Conservation (phyloP, 2,329 filamentous ascomycete species). For the Fusarium secorum region DNA sequence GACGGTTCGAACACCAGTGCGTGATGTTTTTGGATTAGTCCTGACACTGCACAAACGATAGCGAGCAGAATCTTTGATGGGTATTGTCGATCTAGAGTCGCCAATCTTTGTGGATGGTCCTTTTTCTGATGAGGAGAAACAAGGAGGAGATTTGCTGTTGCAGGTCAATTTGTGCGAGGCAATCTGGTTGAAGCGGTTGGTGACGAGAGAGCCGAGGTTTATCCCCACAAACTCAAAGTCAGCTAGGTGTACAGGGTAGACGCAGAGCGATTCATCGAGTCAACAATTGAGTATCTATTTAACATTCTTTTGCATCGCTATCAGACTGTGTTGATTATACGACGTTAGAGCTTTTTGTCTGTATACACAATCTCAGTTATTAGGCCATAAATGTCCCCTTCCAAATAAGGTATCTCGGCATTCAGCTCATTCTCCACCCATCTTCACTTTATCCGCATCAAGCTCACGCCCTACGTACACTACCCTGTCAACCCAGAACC, state of each 20-base stretch:
- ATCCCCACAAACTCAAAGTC: not conserved
- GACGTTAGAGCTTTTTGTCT: fast-evolving
- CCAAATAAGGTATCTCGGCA: not conserved
- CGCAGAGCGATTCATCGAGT: not conserved
- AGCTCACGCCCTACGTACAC: not conserved
- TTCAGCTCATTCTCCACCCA: not conserved
- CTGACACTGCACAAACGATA: fast-evolving
- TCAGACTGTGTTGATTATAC: not conserved
- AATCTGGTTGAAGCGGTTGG: not conserved
- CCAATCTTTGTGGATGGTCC: no score
- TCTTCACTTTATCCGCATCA: not conserved
- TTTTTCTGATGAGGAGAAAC: not conserved
- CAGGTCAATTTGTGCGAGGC: not conserved
- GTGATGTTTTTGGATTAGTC: constrained; percentile 19
- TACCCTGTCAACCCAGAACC: not conserved
- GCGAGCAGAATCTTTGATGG: not conserved
- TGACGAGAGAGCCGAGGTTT: not conserved
- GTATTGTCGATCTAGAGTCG: not conserved
- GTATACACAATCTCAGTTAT: not conserved
- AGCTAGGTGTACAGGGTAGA: not conserved
- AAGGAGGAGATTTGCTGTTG: not conserved
- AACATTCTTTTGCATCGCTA: not conserved
- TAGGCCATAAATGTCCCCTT: not conserved
- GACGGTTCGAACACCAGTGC: constrained; percentile 39
- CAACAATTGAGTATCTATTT: not conserved